Evolutionary conservation across 2,329 filamentous ascomycete species (phyloP).

Genomic region (Chrysosporium keratinophilum): DNA sequence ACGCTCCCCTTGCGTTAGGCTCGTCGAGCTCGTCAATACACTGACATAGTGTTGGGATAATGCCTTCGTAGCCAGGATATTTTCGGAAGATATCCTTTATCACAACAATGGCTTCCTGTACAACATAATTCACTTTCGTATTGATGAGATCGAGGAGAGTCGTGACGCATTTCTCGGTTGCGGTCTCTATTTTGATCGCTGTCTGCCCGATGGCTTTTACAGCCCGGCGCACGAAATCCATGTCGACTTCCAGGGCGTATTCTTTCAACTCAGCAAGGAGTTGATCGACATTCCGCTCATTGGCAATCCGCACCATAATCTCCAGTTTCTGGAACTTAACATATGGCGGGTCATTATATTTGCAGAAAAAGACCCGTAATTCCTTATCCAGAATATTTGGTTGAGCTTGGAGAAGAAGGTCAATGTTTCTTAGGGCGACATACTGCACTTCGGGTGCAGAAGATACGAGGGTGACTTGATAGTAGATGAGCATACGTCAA

Average conservation of each 20-base stretch:
- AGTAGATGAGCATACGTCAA: conserved; percentile 5
- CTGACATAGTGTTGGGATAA: conserved; percentile 91
- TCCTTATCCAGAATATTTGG: conserved; percentile 96
- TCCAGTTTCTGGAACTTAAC: conserved; percentile 96
- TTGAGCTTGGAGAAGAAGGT: conserved; percentile 87
- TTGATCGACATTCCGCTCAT: conserved; percentile 92
- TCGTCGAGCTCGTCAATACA: conserved; percentile 96
- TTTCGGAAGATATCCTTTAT: conserved; percentile 98
- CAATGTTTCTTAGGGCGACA: conserved; percentile 90
- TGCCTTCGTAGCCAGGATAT: conserved; percentile 94
- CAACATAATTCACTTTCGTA: conserved; percentile 97
- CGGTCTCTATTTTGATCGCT: conserved; percentile 94
- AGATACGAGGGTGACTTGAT: conserved; percentile 78
- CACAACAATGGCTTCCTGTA: conserved; percentile 96
- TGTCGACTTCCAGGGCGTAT: conserved; percentile 95
- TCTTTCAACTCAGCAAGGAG: conserved; percentile 89
- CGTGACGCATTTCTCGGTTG: conserved; percentile 91
- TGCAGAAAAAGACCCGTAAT: conserved; percentile 97
- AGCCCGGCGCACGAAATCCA: conserved; percentile 93
- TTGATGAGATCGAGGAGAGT: conserved; percentile 87
- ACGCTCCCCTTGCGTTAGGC: conserved; percentile 73
- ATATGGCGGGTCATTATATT: conserved; percentile 97
- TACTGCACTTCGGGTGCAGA: conserved; percentile 97
- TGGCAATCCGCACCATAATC: conserved; percentile 98
- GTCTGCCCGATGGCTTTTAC: conserved; percentile 96